Evolutionary conservation across 2,329 filamentous ascomycete species (phyloP).

Genomic region (Fusarium nodosum): DNA sequence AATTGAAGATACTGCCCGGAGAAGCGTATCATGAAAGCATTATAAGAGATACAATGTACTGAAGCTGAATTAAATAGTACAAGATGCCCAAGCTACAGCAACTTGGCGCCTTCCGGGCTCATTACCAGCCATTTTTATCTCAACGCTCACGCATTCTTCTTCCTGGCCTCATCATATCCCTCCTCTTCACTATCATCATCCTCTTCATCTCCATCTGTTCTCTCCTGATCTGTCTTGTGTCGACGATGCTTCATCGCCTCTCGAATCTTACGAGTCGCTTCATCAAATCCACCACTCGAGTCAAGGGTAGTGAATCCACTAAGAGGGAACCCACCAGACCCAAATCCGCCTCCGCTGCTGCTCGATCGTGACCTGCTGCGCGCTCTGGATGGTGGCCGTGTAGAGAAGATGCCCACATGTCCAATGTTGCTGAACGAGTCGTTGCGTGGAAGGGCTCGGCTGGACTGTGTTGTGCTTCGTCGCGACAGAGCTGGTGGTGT

Average conservation of each 20-base stretch:
- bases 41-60: constrained; percentile 11
- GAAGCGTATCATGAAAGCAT: neutral
- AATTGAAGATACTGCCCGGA: neutral
- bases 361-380: constrained; percentile 78
- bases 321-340: constrained; percentile 73
- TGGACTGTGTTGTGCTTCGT: constrained; percentile 67
- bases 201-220: constrained; percentile 52
- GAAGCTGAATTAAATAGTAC: constrained; percentile 31
- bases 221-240: constrained; percentile 63
- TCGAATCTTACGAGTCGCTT: constrained; percentile 86
- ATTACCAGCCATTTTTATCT: neutral
- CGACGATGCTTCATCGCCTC: constrained; percentile 81
- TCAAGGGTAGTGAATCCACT: constrained; percentile 78
- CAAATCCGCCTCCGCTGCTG: constrained; percentile 74
- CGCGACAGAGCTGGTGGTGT: constrained; percentile 59
- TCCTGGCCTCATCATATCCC: constrained; percentile 59
- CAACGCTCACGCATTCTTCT: constrained; percentile 55
- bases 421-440: constrained; percentile 95
- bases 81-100: constrained; percentile 27
- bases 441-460: constrained; percentile 78
- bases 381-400: constrained; percentile 84
- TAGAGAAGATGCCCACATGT: constrained; percentile 89
- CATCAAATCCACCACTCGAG: constrained; percentile 79
- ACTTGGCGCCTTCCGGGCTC: neutral
- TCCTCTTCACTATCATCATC: constrained; percentile 61